Percentiles rank a stretch among this genome's conserved stretches.
Conservation (phyloP, 73 alveolate genomes). For the Paramecium octaurelia region DNA sequence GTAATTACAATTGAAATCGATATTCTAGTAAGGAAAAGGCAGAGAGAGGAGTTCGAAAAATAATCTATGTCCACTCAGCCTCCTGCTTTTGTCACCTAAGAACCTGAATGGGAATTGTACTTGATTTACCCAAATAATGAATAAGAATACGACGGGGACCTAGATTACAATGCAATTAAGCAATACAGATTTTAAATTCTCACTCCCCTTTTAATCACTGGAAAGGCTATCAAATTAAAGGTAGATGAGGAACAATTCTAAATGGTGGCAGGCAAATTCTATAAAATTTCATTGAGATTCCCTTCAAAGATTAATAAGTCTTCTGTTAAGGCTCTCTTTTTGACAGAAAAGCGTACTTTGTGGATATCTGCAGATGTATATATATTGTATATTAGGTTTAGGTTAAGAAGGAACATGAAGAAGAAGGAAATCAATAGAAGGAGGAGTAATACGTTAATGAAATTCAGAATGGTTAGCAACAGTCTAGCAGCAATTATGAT, state of each 20-base stretch:
- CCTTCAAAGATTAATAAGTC: slow-evolving; percentile 44
- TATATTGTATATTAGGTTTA: neutral
- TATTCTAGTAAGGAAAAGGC: neutral
- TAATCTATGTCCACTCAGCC: neutral
- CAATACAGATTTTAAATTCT: slow-evolving; percentile 16
- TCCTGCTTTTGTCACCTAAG: neutral
- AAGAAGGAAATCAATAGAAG: neutral
- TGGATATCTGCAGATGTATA: neutral
- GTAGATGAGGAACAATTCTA: slow-evolving; percentile 29
- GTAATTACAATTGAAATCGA: neutral
- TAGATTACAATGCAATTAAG: neutral
- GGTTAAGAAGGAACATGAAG: neutral
- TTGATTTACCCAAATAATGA: slow-evolving; percentile 39
- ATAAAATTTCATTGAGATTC: slow-evolving; percentile 23
- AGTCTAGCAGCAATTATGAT: neutral
- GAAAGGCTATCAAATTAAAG: slow-evolving; percentile 53
- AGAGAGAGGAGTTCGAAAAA: neutral
- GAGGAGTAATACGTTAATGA: neutral
- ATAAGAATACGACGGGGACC: slow-evolving; percentile 51
- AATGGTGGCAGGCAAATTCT: slow-evolving; percentile 52
- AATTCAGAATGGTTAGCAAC: neutral
- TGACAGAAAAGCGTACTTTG: neutral
- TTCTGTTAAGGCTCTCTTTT: slow-evolving; percentile 38
- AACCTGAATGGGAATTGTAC: slow-evolving; percentile 53
- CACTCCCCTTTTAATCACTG: slow-evolving; percentile 52